Evolutionary conservation across 495 filamentous ascomycete genomes (phyloP).

Genomic region (Hypomontagnella monticulosa): DNA sequence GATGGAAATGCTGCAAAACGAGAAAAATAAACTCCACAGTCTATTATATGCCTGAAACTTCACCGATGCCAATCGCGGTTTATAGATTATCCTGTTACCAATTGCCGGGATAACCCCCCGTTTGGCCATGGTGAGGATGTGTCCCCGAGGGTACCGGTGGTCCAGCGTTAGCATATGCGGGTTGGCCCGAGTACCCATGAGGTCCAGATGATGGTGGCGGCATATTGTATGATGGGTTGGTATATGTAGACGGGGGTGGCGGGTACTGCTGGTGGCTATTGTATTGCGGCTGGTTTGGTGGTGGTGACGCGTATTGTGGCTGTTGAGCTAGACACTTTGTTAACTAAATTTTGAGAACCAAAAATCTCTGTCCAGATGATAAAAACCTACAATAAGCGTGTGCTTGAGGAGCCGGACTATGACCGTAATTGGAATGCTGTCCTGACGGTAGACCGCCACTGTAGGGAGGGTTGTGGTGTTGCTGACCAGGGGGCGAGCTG

Average conservation of each 20-base stretch:
- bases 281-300: slow-evolving; percentile 34
- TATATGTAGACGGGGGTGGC: slow-evolving; percentile 46
- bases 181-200: slow-evolving; percentile 46
- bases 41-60: slow-evolving; percentile 39
- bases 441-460: slow-evolving; percentile 29
- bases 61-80: slow-evolving; percentile 12
- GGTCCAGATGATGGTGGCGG: slow-evolving; percentile 40
- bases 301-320: slow-evolving; percentile 41
- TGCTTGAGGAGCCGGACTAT: slow-evolving; percentile 38
- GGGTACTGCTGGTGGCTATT: slow-evolving; percentile 45
- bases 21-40: slow-evolving; percentile 26
- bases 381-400: slow-evolving; percentile 41
- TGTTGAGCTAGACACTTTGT: slow-evolving; percentile 43
- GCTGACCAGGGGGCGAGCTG: slow-evolving; percentile 43
- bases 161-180: slow-evolving; percentile 42
- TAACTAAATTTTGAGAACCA: slow-evolving; percentile 3
- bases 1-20: slow-evolving; percentile 28
- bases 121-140: slow-evolving; percentile 48
- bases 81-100: slow-evolving; percentile 27
- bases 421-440: slow-evolving; percentile 41
- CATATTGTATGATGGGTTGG: slow-evolving; percentile 40
- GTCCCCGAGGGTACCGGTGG: slow-evolving; percentile 46
- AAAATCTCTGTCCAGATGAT: not conserved
- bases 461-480: slow-evolving; percentile 37
- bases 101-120: slow-evolving; percentile 45